Evolutionary conservation across 2,329 filamentous ascomycete genomes (phyloP), one percentile per base, ranked within the genome.

Genomic region (Nothophaeocryptopus gaeumannii): DNA sequence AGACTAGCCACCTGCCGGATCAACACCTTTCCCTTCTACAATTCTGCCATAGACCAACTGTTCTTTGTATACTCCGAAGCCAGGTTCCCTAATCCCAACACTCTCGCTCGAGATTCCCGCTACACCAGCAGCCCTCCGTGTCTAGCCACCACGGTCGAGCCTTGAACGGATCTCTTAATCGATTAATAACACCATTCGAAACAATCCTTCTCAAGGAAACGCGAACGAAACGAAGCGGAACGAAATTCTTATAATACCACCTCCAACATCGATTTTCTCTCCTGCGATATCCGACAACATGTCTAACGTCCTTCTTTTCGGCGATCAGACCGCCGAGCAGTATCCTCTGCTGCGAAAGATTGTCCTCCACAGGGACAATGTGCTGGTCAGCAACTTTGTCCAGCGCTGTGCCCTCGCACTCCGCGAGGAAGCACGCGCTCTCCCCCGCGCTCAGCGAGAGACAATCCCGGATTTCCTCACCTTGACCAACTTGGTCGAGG

Each of bases 321-420:
- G 84, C 72, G 84, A 88, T 65, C 84, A 88, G 70, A 86, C 84
- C 53, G 76, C 82, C 61, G 82, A 85, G 67, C 83, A 83, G 60
- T 80, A 85, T 64, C 73, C 72, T 58, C 81, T 85, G 57, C 71
- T 88, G 53, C 70, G 72, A 58, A 75, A 74, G 60, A 68, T 74
- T 29, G 67, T 69, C 49, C 68, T 73, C 43, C 71, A 73, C 62
- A 76, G 72, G 59, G 73, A 75, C 63, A 78, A 78, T 64, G 78
- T 81, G 43, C 74, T 85, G 20, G 76, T 85, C 41, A 77, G 75
- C 60, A 80, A 78, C 39, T 87, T 87, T 64, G 71, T 86, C 50
- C 78, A 83, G 55, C 75, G 79, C 58, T 75, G 74, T 47, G 74
- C 76, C 54, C 74, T 80, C 54, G 80, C 78, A 45, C 70, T 88